Evolutionary conservation across 106 monocot species (phyloP), one percentile per base, ranked within the genome.

Genomic region (Alisma plantagoaquatica): DNA sequence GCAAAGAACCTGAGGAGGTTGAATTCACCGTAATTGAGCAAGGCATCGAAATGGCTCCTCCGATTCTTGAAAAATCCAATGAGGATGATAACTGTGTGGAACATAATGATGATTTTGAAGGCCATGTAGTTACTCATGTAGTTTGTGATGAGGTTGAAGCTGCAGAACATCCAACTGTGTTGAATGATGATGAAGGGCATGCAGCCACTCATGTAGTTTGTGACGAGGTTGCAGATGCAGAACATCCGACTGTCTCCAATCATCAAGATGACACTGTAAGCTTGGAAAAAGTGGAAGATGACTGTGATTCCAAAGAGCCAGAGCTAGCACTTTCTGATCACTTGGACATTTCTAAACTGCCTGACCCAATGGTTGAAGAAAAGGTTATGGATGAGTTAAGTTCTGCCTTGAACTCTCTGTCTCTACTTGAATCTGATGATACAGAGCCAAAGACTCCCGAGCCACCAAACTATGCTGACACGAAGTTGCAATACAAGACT

Each of bases 1-100:
- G 9, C 14, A 11, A 57, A 2, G 54, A 73, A 12, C 15, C 23
- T 56, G 69, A 62, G 35, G 65, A 57, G 0, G 43, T 51, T 5
- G 76, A 89, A 10, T 82, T 82, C 33, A 69, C 27, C 10, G 70
- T 89, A 24, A 55, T 81, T 32, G 84, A 96, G 48, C 70, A 76
- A 10, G 84, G 78, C 35, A 56, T 77, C 10, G 89, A 79, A 53
- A 46, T 75, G 41, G 21, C 48, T 0, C 20, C n/a, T n/a, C n/a
- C n/a, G n/a, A n/a, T n/a, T n/a, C n/a, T n/a, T n/a, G n/a, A n/a
- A n/a, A n/a, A n/a, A n/a, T n/a, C n/a, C n/a, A n/a, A n/a, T n/a
- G n/a, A n/a, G n/a, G n/a, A n/a, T n/a, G n/a, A n/a, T n/a, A n/a
- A n/a, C n/a, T n/a, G n/a, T n/a, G n/a, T n/a, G n/a, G n/a, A n/a